Evolutionary conservation across 768 basidiomycete genomes (phyloP), one percentile per base, ranked within the genome.

Genomic region (Calocera viscosa): DNA sequence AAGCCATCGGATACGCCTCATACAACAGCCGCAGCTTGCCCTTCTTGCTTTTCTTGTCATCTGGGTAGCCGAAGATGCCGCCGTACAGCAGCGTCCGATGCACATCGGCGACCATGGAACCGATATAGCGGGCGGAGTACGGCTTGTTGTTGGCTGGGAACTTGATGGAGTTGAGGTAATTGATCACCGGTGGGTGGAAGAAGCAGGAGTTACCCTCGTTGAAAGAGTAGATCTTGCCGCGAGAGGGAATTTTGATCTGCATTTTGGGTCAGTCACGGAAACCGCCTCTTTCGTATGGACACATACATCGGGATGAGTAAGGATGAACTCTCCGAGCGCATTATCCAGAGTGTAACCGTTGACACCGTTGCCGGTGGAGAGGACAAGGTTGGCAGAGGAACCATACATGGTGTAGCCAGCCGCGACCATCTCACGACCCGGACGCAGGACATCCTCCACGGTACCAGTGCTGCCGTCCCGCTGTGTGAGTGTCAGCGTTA

Each of bases 211-310:
- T 99, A 69, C 96, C 96, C 79, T 99, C 96, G 76, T 99, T 99
- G 83, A 98, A 95, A 1, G 94, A 97, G 80, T 99, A 99, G 74
- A 99, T 99, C 80, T 98, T 98, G 71, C 96, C 96, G 64, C 96
- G 87, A 11, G 85, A 70, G 7, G 96, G 96, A 70, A 99, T 91
- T 77, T 86, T 84, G 78, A 99, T 99, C 89, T 91, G 73, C 47
- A 19, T 1, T 24, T n/a, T n/a, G n/a, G n/a, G 43, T 63, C 35
- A 67, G 65, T 17, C n/a, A 30, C 32, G n/a, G 19, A 24, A 47
- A 5, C 7, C 35, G 35, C 7, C 35, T 38, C 35, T 47, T 47
- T 47, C 24, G 19, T 3, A 60, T 8, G 40, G 68, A 49, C 12
- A 76, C 84, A 63, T 73, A 91, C 90, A 73, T 97, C 86, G 28